These are phyloP conservation scores for Capronia coronata DNA, from an alignment of 2,329 filamentous ascomycete species.

Conservation along the genomic window DNA sequence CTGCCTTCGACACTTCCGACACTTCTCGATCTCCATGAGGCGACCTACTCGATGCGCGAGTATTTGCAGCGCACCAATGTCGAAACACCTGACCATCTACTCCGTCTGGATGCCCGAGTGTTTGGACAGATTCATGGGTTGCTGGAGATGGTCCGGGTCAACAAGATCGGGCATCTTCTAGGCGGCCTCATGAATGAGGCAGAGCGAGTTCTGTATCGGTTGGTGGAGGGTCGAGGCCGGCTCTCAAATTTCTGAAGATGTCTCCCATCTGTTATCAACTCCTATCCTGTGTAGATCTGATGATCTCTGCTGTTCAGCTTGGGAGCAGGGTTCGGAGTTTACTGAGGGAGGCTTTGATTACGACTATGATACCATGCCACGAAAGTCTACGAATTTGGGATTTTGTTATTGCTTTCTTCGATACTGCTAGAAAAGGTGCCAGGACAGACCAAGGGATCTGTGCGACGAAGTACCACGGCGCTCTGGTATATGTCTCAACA, in stretches of 20 bases:
- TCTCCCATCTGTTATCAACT: no score
- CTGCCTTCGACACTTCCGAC: conserved; percentile 17
- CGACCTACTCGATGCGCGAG: conserved; percentile 18
- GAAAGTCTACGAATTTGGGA: neutral
- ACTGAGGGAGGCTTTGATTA: neutral
- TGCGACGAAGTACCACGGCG: no score
- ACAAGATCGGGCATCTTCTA: conserved; percentile 28
- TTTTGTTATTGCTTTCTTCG: neutral
- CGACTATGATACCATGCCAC: neutral
- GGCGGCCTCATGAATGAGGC: conserved; percentile 36
- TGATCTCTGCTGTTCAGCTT: no score
- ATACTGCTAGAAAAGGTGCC: no score
- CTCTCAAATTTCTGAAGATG: conserved; percentile 31
- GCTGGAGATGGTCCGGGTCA: conserved; percentile 31
- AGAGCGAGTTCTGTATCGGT: conserved; percentile 31
- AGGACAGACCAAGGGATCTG: no score
- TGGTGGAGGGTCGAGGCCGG: conserved; percentile 30
- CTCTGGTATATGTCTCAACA: no score
- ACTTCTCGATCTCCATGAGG: conserved; percentile 20
- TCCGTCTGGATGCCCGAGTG: conserved; percentile 18
- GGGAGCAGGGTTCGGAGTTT: neutral
- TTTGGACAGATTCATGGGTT: conserved; percentile 30
- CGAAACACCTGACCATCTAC: conserved; percentile 16
- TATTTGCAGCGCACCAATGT: conserved; percentile 22
- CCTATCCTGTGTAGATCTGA: no score